Conservation (phyloP, 495 filamentous ascomycete species). For the Echria macrotheca region DNA sequence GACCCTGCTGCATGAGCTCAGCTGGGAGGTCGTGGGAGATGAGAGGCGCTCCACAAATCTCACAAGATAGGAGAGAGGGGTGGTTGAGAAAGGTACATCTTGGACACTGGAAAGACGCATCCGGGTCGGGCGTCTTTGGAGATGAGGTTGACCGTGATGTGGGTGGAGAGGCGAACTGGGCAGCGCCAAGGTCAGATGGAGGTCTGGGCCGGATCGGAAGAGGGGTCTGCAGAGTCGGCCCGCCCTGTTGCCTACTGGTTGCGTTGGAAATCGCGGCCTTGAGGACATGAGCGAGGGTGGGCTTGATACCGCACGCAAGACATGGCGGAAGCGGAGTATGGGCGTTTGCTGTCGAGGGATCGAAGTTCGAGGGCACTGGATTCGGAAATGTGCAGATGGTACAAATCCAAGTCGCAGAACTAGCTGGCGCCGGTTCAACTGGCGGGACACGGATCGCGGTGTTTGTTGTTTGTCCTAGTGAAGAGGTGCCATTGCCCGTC, state of each 20-base stretch:
- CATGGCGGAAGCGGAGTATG: conserved; percentile 79
- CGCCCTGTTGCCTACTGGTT: conserved; percentile 42
- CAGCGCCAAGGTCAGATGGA: conserved; percentile 9
- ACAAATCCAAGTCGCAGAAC: conserved; percentile 90
- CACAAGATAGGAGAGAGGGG: conserved; percentile 76
- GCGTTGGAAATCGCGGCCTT: conserved; percentile 77
- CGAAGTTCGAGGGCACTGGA: conserved; percentile 86
- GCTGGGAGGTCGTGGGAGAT: conserved; percentile 50
- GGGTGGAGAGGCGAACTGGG: not conserved
- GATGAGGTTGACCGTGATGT: not conserved
- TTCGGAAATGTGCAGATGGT: conserved; percentile 98
- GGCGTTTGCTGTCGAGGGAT: conserved; percentile 67
- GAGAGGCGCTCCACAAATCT: conserved; percentile 83
- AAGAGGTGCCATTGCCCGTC: conserved; percentile 30
- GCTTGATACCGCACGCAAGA: conserved; percentile 89
- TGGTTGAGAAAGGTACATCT: conserved; percentile 94
- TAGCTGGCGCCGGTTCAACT: conserved; percentile 43
- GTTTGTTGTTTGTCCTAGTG: conserved; percentile 44
- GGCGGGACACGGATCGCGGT: conserved; percentile 45
- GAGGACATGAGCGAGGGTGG: conserved; percentile 69
- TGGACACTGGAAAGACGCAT: conserved; percentile 63
- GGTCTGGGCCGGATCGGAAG: conserved; percentile 24
- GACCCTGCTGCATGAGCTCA: conserved; percentile 33
- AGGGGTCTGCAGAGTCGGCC: conserved; percentile 22
- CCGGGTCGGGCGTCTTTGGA: conserved; percentile 19